These are phyloP conservation scores for Ceratobasidium theobromae DNA, from an alignment of 1,284 basidiomycete genomes.

Conservation along the genomic window DNA sequence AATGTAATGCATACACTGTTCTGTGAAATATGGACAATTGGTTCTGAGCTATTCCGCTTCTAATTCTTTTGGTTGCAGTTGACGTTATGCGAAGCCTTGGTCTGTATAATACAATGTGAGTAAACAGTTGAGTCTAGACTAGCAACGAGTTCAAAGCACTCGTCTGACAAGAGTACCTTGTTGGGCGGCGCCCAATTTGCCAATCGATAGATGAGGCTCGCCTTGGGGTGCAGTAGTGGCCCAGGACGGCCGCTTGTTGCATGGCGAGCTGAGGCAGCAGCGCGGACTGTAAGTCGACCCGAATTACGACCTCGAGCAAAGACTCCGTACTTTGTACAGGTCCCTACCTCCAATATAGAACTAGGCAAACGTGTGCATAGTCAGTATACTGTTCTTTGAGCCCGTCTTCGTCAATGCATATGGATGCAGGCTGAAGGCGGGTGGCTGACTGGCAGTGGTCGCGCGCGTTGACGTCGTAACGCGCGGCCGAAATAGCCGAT, in stretches of 20 bases:
- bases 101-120: conserved; percentile 16
- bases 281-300: no score
- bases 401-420: no score
- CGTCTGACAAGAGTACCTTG: conserved; percentile 68
- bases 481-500: no score
- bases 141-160: conserved; percentile 65
- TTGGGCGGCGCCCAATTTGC: conserved; percentile 84
- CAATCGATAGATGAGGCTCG: conserved; percentile 74
- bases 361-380: no score
- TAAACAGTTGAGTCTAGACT: no score
- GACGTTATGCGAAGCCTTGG: conserved; percentile 70
- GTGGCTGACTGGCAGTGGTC: no score
- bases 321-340: conserved; percentile 94
- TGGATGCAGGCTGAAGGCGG: no score
- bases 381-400: no score
- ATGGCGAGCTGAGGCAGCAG: conserved; percentile 74
- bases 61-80: conserved; percentile 58
- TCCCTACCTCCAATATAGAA: conserved; percentile 93
- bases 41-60: conserved; percentile 71
- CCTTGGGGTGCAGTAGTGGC: conserved; percentile 75
- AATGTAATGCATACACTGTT: conserved; percentile 78
- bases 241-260: conserved; percentile 91
- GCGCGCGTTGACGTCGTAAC: no score
- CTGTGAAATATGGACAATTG: conserved; percentile 76
- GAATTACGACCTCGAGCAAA: no score